Evolutionary conservation across 1,284 basidiomycete genomes (phyloP).

Genomic region (Heliocybe sulcata): DNA sequence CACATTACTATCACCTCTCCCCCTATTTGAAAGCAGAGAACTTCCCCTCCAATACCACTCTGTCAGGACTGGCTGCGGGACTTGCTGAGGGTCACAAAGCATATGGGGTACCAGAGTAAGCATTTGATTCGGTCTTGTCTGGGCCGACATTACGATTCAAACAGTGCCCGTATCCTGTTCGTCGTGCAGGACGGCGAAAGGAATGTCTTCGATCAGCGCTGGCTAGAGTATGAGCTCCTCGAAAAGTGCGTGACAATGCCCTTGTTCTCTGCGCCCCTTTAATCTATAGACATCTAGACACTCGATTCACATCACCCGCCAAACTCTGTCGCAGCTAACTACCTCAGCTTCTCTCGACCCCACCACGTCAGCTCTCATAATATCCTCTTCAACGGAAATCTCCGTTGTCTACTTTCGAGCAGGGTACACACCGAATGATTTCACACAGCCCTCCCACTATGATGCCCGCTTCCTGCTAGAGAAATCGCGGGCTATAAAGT

Average conservation of each 20-base stretch:
- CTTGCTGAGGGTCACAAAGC: slow-evolving; percentile 76
- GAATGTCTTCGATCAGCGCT: slow-evolving; percentile 95
- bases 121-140: slow-evolving; percentile 1
- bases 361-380: slow-evolving; percentile 29
- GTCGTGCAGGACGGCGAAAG: slow-evolving; percentile 87
- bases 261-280: no score
- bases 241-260: slow-evolving; percentile 61
- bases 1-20: slow-evolving; percentile 58
- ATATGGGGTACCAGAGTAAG: slow-evolving; percentile 54
- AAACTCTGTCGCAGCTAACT: slow-evolving; percentile 67
- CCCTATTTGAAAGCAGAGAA: slow-evolving; percentile 47
- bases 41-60: slow-evolving; percentile 74
- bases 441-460: slow-evolving; percentile 57
- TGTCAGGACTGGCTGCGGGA: slow-evolving; percentile 65
- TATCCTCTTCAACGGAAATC: slow-evolving; percentile 45
- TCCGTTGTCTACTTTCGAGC: slow-evolving; percentile 85
- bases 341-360: slow-evolving; percentile 40
- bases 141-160: slow-evolving; percentile 4
- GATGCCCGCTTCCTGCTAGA: slow-evolving; percentile 73
- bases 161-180: slow-evolving; percentile 75
- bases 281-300: slow-evolving; percentile 37
- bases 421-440: slow-evolving; percentile 86
- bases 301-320: slow-evolving; percentile 65
- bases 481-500: slow-evolving; percentile 83
- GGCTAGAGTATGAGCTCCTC: slow-evolving; percentile 81